phyloP scores from a whole-genome alignment of 192 early-diverging fungal species.

The Coemansia sp. region DNA sequence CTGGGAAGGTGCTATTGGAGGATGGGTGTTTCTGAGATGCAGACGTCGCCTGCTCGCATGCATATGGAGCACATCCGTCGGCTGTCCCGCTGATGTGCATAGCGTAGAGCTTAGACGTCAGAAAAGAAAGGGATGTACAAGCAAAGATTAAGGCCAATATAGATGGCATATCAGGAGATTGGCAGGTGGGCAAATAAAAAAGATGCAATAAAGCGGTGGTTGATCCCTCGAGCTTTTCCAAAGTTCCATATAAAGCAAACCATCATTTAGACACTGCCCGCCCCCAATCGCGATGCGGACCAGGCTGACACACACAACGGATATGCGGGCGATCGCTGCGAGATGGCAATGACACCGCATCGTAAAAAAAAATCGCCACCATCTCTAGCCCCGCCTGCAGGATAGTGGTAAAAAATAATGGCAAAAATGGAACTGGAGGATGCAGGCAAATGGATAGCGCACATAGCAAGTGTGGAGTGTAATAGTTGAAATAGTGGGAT shows the following conservation, averaged over 20 bases:
- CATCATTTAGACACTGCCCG: background rate
- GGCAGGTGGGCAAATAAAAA: background rate
- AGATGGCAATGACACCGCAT: conserved; percentile 8
- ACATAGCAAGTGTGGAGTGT: background rate
- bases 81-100: background rate
- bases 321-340: background rate
- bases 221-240: background rate
- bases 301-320: background rate
- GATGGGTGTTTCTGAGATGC: conserved; percentile 9
- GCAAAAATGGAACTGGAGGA: background rate
- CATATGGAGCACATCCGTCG: background rate
- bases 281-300: conserved; percentile 1
- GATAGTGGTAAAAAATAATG: background rate
- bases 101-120: background rate
- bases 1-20: conserved; percentile 5
- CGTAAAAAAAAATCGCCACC: background rate
- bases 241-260: background rate
- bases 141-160: background rate
- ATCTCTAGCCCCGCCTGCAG: background rate
- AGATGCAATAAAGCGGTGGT: background rate
- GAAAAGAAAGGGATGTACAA: background rate
- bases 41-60: background rate
- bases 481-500: background rate
- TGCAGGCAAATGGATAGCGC: background rate
- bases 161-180: conserved; percentile 1